Evolutionary conservation across 306 rosid species (phyloP).

Genomic region (Pyrus betulifolia): DNA sequence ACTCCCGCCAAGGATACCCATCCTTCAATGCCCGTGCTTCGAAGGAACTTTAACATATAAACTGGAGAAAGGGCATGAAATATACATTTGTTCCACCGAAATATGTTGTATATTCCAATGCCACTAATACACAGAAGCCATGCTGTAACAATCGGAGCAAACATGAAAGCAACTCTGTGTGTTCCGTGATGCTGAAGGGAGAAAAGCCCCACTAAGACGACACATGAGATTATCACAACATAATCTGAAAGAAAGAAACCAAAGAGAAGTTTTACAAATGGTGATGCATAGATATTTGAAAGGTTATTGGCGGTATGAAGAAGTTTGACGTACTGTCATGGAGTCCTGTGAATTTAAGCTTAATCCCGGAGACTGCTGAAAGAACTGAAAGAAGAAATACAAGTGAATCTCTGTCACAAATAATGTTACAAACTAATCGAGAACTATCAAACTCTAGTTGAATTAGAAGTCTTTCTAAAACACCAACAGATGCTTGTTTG

Average conservation of each 20-base stretch:
- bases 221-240: constrained; percentile 50
- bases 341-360: constrained; percentile 57
- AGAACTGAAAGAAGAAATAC: constrained; percentile 62
- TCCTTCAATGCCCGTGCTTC: constrained; percentile 45
- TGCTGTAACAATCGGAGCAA: constrained; percentile 58
- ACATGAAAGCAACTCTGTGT: constrained; percentile 64
- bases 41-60: constrained; percentile 54
- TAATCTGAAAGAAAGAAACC: constrained; percentile 41
- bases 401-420: constrained; percentile 3
- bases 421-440: too few species aligned
- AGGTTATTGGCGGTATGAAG: neutral
- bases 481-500: neutral
- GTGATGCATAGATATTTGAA: neutral
- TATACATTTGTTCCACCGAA: constrained; percentile 52
- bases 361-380: constrained; percentile 79
- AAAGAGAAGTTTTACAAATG: constrained; percentile 8
- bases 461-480: neutral
- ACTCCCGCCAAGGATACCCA: constrained; percentile 65
- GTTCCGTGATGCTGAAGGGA: constrained; percentile 77
- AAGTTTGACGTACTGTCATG: constrained; percentile 58
- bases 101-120: constrained; percentile 58
- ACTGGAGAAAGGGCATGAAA: constrained; percentile 52
- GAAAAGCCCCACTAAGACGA: constrained; percentile 64
- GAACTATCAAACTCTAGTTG: neutral
- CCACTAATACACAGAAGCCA: constrained; percentile 63